Base-by-base conservation (phyloP, 2,329 filamentous ascomycete genomes). In the Bipolaris gigantea region DNA sequence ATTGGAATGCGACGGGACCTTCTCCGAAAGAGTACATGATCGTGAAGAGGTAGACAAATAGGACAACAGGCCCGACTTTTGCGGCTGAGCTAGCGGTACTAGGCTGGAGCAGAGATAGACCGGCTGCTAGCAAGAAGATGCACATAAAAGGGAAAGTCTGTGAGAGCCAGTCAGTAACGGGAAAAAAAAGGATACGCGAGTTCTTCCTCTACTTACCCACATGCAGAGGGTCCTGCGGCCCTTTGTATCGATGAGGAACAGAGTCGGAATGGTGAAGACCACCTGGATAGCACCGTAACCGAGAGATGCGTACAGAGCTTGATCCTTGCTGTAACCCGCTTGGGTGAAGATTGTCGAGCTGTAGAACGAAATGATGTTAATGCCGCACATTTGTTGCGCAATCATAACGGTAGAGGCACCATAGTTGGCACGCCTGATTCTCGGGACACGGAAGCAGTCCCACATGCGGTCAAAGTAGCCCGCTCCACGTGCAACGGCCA, bases 301-400 rank as follows among this genome's bases (percentile, higher is more conserved):
- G 5, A 75, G 65, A 9, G 72, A 74, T 2, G 72, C 72, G 56
- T 69, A 73, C 9, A 74, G 49, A 2, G 72, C 71, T 52, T 74
- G 55, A 1, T 46, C 55, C 0, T 38, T 11, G 1, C 53, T 60
- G 59, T 71, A 73, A 3, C 71, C 71, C 33, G 61, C 71, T 2
- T 67, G 38, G 0, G 89, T 92, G 69, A 94, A 90, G 49, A 88
- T 68, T 64, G 93, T 64, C 0, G 67, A 92, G 67, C 95, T 96
- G 42, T 92, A 94, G 53, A 88, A 80, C 0, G 91, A 91, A 13
- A 96, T 88, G 2, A 86, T 92, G 76, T 96, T 96, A 65, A 76
- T 76, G 45, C 75, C 74, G 48, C 73, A 74, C 64, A 76, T 72
- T 38, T 76, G 73, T 48, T 74, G 70, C 6, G 73, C 73, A 45